phyloP scores from a whole-genome alignment of 1,284 basidiomycete species.

The Leccinum pachyderme region DNA sequence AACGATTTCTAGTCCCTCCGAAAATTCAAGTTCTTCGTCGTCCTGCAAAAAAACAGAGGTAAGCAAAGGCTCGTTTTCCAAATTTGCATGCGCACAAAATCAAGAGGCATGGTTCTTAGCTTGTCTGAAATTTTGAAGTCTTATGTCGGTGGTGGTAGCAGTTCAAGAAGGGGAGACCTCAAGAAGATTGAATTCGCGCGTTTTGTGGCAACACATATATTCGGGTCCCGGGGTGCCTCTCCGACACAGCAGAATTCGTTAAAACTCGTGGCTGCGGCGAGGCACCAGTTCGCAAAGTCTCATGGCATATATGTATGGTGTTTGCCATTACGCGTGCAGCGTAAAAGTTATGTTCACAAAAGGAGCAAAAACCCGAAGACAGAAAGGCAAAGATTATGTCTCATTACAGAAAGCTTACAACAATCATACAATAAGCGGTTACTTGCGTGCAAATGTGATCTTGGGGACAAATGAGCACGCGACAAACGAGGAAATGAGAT shows the following conservation, averaged over 20 bases:
- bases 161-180: conserved; percentile 5
- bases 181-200: conserved; percentile 6
- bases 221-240: conserved; percentile 3
- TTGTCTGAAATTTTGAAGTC: conserved; percentile 3
- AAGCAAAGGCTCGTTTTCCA: neutral
- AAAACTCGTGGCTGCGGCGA: conserved; percentile 12
- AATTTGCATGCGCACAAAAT: conserved; percentile 18
- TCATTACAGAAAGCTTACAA: conserved; percentile 34
- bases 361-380: conserved; percentile 9
- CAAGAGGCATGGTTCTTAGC: conserved; percentile 12
- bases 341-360: conserved; percentile 25
- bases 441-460: conserved; percentile 66
- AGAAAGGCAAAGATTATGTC: conserved; percentile 23
- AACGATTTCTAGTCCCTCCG: conserved; percentile 20
- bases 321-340: conserved; percentile 25
- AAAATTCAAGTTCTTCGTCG: conserved; percentile 22
- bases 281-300: conserved; percentile 27
- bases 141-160: conserved; percentile 9
- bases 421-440: conserved; percentile 30
- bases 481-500: neutral
- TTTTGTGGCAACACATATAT: conserved; percentile 5
- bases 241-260: conserved; percentile 5
- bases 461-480: conserved; percentile 24
- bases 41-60: conserved; percentile 16
- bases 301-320: conserved; percentile 21